A percentile compares a stretch with the other conserved stretches of the same genome.
These are phyloP conservation scores for Mariannaea elegans DNA, from an alignment of 2,329 filamentous ascomycete species.

Conservation along the genomic window DNA sequence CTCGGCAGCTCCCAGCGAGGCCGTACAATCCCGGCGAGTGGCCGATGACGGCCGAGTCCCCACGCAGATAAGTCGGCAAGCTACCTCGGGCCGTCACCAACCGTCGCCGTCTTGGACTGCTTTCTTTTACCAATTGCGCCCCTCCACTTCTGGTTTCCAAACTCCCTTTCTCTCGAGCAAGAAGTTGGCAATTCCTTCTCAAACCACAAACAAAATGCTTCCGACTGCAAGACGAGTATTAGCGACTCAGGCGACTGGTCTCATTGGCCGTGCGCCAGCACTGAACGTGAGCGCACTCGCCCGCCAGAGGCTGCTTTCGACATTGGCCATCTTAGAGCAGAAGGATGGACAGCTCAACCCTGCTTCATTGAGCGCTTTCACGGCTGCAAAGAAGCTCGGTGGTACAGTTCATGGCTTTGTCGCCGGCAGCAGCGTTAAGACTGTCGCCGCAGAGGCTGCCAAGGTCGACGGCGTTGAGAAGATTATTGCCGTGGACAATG, in stretches of 20 bases:
- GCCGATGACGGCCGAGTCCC: conserved; percentile 39
- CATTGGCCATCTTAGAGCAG: conserved; percentile 92
- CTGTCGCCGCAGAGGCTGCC: conserved; percentile 81
- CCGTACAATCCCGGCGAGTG: conserved; percentile 36
- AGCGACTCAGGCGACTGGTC: conserved; percentile 37
- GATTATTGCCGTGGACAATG: conserved; percentile 87
- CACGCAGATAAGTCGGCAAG: conserved; percentile 26
- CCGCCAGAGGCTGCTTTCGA: conserved; percentile 73
- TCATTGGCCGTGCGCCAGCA: conserved; percentile 39
- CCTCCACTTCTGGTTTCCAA: conserved; percentile 13
- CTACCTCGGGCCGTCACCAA: conserved; percentile 52
- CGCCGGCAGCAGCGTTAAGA: conserved; percentile 80
- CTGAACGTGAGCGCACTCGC: conserved; percentile 43
- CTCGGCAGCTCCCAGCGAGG: conserved; percentile 34
- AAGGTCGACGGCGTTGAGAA: conserved; percentile 93
- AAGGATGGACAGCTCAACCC: conserved; percentile 85
- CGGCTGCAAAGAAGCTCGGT: conserved; percentile 86
- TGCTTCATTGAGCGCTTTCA: conserved; percentile 84
- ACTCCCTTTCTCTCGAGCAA: conserved; percentile 18
- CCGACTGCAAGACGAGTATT: conserved; percentile 41
- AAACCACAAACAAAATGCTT: conserved; percentile 41
- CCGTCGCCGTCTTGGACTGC: conserved; percentile 40
- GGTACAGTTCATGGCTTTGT: conserved; percentile 87
- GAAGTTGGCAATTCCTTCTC: conserved; percentile 26
- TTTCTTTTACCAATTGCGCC: conserved; percentile 7